Base-by-base conservation (phyloP, 306 rosid species). In the Lathyrus sativus region DNA sequence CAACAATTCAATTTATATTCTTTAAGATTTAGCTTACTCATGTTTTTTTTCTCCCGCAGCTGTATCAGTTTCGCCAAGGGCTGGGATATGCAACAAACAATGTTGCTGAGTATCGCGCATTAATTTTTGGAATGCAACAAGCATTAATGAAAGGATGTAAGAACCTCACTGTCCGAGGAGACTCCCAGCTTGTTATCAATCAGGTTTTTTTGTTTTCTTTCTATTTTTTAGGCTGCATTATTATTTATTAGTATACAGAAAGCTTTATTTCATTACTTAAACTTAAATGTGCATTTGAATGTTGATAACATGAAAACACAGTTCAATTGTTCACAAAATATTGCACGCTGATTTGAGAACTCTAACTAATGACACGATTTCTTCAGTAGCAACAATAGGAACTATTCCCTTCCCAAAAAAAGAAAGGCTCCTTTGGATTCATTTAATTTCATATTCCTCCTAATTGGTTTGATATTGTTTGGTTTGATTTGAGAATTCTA, bases 21-120 rank as follows among this genome's bases (percentile, higher is more conserved):
- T 46, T 55, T 9, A 8, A 51, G 45, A 66, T 63, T 3, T 69
- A 33, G 53, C 79, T 42, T 5, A 70, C 63, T 8, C 12, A 45
- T 29, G 61, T 63, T 19, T 19, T 67, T 79, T 67, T 33, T 7
- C 6, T 7, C 6, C 38, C 76, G 2, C 75, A 92, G 98, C 79
- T 89, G 59, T 86, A 83, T 73, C 72, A 61, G 35, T 66, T 86
- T 77, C 89, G 87, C 39, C 86, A 93, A 85, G 97, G 98, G 67
- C 77, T 90, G 63, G 98, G 98, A 51, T 60, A 11, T 62, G 78
- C 82, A 53, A 90, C 96, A 61, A 86, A 82, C 71, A 88, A 90
- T 9, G 89, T 81, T 62, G 95, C 98, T 17, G 98, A 90, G 70
- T 93, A 93, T 82, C 87, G 91, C 57, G 83, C 89, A 28, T 72